Base-by-base conservation (phyloP, 208 protist species). In the Wallacemonas sp. region DNA sequence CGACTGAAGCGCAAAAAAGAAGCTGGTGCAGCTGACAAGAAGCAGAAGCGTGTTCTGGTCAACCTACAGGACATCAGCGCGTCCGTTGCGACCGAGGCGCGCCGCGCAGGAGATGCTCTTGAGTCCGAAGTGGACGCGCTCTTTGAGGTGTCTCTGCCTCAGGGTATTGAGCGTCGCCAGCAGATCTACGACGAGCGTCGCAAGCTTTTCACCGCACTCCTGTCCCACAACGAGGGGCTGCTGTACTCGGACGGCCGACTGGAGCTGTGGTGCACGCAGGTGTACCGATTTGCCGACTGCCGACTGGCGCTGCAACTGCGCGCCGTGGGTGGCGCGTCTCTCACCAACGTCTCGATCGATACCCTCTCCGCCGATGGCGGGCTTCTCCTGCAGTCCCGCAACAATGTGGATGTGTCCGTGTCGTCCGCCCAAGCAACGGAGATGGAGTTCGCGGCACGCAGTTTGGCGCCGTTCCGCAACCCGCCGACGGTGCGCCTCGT, bases 361-460 rank as follows among this genome's bases (percentile, higher is more conserved):
- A 62, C 89, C 16, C 61, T 87, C 27, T 68, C 72, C 16, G 68
- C 76, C 6, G 76, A 87, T 49, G 71, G 68, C 17, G 83, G 81
- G 0, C 70, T 95, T 48, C 30, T 90, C 26, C 38, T 95, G 24
- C 81, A 95, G 73, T 78, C 74, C 0, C 84, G 76, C 38, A 73
- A 60, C 47, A 74, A 75, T 21, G 65, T 61, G 14, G 78, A 54
- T 21, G n/a, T 36, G 24, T 49, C 38, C 21, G 66, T 74, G 47
- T 14, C 55, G 24, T 29, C 19, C n/a, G 54, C 12, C 17, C 12
- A 64, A 33, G 68, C 58, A 17, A 26, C 74, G 3, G 41, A 41
- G 9, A 69, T 90, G 19, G 86, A 92, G n/a, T 81, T 93, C 69
- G 84, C 80, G 21, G 82, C 74, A 4, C 85, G 89, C 64, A 88